Percentiles rank a stretch among this genome's conserved stretches.
phyloP scores from a whole-genome alignment of 2,329 filamentous ascomycete species.

The Colletotrichum musae region DNA sequence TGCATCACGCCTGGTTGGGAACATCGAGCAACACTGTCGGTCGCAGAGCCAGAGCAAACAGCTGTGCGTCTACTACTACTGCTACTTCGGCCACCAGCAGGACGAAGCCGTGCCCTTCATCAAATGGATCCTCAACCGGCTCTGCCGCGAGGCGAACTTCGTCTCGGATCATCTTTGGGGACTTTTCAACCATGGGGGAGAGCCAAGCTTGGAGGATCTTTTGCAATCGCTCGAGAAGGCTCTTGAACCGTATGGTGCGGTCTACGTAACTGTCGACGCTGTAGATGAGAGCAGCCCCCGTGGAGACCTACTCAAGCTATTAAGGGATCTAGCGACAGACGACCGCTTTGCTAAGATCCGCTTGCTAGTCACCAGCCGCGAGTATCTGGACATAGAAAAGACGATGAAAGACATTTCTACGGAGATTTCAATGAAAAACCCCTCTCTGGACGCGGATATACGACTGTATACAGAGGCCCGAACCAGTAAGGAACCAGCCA shows the following conservation, averaged over 20 bases:
- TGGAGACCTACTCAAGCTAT: neutral
- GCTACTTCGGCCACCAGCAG: neutral
- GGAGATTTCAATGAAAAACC: neutral
- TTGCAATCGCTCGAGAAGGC: accelerated
- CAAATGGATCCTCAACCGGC: neutral
- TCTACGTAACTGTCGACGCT: neutral
- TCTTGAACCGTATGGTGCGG: accelerated
- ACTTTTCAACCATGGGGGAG: neutral
- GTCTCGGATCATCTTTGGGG: no score
- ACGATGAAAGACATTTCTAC: neutral
- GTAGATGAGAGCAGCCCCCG: neutral
- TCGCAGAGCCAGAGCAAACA: no score
- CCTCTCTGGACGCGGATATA: neutral
- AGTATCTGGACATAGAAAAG: neutral
- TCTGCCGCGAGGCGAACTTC: no score
- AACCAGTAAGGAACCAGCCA: accelerated
- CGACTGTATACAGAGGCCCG: accelerated
- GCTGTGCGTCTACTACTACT: slow-evolving; percentile 1
- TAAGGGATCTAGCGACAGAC: neutral
- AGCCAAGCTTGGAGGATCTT: neutral
- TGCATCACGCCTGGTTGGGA: neutral
- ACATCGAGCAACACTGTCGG: accelerated
- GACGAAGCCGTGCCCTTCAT: neutral
- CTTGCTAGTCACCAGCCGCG: neutral
- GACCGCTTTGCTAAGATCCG: neutral